Conservation (phyloP, 2,329 filamentous ascomycete genomes). For the Aureobasidium uvarum region DNA sequence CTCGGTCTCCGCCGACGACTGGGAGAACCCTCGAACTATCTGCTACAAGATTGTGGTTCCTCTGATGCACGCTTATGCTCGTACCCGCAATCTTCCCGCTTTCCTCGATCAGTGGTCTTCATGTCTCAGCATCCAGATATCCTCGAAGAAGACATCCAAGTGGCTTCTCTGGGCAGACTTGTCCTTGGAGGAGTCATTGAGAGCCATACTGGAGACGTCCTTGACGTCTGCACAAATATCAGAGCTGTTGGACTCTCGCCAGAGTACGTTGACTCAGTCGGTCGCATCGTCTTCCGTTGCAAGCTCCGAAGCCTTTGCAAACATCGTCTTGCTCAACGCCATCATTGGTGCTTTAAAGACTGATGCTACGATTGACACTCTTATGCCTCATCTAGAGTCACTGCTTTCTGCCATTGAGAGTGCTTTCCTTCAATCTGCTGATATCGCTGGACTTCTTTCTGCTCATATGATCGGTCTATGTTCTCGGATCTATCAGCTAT, state of each 20-base stretch:
- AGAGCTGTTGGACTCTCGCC: slow-evolving; percentile 27
- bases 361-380: slow-evolving; percentile 24
- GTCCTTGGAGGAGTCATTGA: slow-evolving; percentile 30
- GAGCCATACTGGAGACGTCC: slow-evolving; percentile 30
- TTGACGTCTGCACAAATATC: slow-evolving; percentile 30
- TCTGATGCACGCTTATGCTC: slow-evolving; percentile 37
- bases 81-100: slow-evolving; percentile 32
- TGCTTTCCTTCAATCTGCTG: background rate
- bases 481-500: slow-evolving; percentile 10
- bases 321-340: slow-evolving; percentile 15
- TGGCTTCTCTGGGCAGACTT: slow-evolving; percentile 31
- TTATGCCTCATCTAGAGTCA: slow-evolving; percentile 5
- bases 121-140: slow-evolving; percentile 30
- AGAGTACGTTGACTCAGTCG: background rate
- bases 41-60: slow-evolving; percentile 32
- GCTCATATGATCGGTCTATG: background rate
- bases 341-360: slow-evolving; percentile 17
- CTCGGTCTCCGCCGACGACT: background rate
- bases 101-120: slow-evolving; percentile 36
- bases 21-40: slow-evolving; percentile 5
- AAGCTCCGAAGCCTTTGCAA: slow-evolving; percentile 12
- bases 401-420: slow-evolving; percentile 1
- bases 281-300: background rate
- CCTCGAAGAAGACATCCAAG: background rate
- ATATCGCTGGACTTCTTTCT: background rate